Percentiles rank a stretch among this genome's conserved stretches.
These are phyloP conservation scores for Tetradesmus obliquus DNA, from an alignment of 139 green algal species.

Conservation along the genomic window DNA sequence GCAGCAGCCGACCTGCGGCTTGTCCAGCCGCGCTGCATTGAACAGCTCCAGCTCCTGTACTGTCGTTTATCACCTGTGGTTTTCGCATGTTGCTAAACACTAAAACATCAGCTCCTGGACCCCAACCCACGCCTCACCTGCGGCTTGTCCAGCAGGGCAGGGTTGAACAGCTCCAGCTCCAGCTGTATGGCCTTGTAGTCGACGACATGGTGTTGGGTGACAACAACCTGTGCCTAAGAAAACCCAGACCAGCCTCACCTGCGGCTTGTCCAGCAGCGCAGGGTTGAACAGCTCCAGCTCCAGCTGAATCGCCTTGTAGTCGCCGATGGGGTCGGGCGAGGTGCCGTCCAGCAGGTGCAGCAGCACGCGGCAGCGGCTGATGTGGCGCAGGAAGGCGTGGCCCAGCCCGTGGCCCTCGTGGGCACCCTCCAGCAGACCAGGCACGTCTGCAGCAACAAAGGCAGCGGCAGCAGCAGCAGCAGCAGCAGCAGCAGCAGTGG, in stretches of 20 bases:
- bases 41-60: no score
- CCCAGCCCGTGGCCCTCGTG: constrained; percentile 90
- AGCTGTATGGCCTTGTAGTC: constrained; percentile 90
- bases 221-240: not conserved
- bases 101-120: no score
- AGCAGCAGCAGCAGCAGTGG: not conserved
- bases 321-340: constrained; percentile 88
- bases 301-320: constrained; percentile 88
- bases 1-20: not conserved
- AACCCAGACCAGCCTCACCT: constrained; percentile 52
- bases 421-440: constrained; percentile 94
- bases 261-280: constrained; percentile 85
- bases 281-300: constrained; percentile 97
- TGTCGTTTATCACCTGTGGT: not conserved
- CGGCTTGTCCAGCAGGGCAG: constrained; percentile 85
- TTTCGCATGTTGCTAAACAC: no score
- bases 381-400: constrained; percentile 93
- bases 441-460: constrained; percentile 82
- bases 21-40: no score
- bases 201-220: constrained; percentile 78
- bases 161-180: constrained; percentile 96
- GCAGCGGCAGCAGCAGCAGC: not conserved
- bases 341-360: constrained; percentile 97
- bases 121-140: constrained; percentile 54
- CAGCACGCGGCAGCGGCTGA: constrained; percentile 77